A percentile compares a stretch with the other conserved stretches of the same genome.
Conservation (phyloP, 768 basidiomycete species). For the Mycena sanguinolenta region DNA sequence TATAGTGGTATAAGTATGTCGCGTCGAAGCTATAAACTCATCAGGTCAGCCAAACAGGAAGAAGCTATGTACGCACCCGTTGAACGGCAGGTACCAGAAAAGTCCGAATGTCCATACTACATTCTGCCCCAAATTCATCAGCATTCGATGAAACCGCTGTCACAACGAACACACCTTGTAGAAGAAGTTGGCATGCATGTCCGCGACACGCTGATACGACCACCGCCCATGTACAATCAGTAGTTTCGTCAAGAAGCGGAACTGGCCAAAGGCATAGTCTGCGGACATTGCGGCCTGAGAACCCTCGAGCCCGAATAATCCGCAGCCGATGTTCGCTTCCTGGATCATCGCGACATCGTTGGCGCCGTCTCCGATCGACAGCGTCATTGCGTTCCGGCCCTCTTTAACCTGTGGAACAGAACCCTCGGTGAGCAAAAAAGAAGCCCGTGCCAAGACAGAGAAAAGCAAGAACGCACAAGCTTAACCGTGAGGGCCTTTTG, state of each 20-base stretch:
- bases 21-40: slow-evolving; percentile 80
- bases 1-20: slow-evolving; percentile 95
- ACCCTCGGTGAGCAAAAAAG: slow-evolving; percentile 23
- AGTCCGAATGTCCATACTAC: slow-evolving; percentile 93
- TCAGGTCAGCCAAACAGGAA: background rate
- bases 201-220: slow-evolving; percentile 96
- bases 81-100: slow-evolving; percentile 95
- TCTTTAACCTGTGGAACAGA: slow-evolving; percentile 82
- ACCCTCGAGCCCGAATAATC: slow-evolving; percentile 93
- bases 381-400: slow-evolving; percentile 94
- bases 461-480: slow-evolving; percentile 64
- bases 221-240: slow-evolving; percentile 95
- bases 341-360: slow-evolving; percentile 99
- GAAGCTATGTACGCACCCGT: slow-evolving; percentile 65
- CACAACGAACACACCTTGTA: slow-evolving; percentile 80
- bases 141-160: slow-evolving; percentile 1
- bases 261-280: slow-evolving; percentile 98
- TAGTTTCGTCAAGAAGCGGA: slow-evolving; percentile 92
- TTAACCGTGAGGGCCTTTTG: slow-evolving; percentile 99
- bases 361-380: slow-evolving; percentile 97
- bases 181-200: slow-evolving; percentile 98
- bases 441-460: background rate
- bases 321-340: slow-evolving; percentile 98
- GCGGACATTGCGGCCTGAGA: slow-evolving; percentile 99
- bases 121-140: slow-evolving; percentile 61